Evolutionary conservation across 2,329 filamentous ascomycete genomes (phyloP).

Genomic region (Pseudovirgaria hyperparasitica): DNA sequence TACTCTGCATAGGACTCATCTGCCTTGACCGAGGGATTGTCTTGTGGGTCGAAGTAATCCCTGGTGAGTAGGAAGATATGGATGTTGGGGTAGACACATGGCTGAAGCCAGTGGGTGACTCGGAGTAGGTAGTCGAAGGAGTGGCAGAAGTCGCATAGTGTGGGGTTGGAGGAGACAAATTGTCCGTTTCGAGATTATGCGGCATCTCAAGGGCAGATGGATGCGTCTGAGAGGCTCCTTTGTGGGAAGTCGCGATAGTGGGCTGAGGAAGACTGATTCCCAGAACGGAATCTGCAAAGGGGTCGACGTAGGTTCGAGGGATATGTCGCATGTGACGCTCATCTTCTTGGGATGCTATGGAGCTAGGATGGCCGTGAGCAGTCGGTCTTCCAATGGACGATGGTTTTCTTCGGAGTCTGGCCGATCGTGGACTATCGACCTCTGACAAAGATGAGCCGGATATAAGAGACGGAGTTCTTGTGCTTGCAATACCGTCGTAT

Average conservation of each 20-base stretch:
- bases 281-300: constrained; percentile 29
- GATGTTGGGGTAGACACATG: constrained; percentile 69
- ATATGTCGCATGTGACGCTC: constrained; percentile 12
- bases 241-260: constrained; percentile 15
- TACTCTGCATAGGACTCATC: constrained; percentile 41
- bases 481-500: constrained; percentile 19
- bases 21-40: constrained; percentile 37
- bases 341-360: constrained; percentile 23
- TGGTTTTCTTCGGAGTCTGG: constrained; percentile 31
- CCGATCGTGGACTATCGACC: constrained; percentile 31
- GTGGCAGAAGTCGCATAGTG: constrained; percentile 54
- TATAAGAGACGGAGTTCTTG: constrained; percentile 34
- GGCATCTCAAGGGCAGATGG: constrained; percentile 18
- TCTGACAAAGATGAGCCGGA: constrained; percentile 36
- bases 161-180: constrained; percentile 56
- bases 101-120: constrained; percentile 60
- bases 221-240: constrained; percentile 15
- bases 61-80: constrained; percentile 61
- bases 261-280: constrained; percentile 29
- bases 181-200: constrained; percentile 48
- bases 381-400: constrained; percentile 29
- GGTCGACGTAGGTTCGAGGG: constrained; percentile 23
- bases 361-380: constrained; percentile 16
- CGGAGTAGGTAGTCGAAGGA: constrained; percentile 64
- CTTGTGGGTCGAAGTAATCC: constrained; percentile 36